A percentile compares a stretch with the other conserved stretches of the same genome.
Conservation (phyloP, 768 basidiomycete genomes). For the Agaricus blazei region DNA sequence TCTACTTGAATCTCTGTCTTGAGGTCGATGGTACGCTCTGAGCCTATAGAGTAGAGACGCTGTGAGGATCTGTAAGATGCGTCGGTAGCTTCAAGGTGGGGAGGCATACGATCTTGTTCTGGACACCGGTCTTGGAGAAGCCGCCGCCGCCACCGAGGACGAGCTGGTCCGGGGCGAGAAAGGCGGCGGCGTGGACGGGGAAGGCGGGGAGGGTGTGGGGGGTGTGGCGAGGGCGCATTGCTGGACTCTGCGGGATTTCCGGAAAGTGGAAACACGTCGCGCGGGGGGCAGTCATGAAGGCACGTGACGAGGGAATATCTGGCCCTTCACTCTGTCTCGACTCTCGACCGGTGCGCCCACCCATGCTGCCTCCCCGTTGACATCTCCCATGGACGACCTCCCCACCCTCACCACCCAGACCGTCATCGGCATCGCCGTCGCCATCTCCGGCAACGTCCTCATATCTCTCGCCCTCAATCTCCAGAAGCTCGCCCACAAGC, state of each 20-base stretch:
- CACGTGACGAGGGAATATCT: not conserved
- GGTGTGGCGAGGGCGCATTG: constrained; percentile 79
- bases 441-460: constrained; percentile 80
- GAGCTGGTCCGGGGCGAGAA: constrained; percentile 64
- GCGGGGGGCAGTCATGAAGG: constrained; percentile 5
- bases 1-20: constrained; percentile 75
- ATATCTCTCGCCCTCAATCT: constrained; percentile 89
- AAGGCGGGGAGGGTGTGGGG: constrained; percentile 74
- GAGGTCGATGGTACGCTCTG: constrained; percentile 47
- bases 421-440: constrained; percentile 75
- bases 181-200: constrained; percentile 86
- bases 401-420: constrained; percentile 53
- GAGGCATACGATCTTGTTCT: constrained; percentile 82
- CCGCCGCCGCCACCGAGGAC: constrained; percentile 91
- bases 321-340: no score
- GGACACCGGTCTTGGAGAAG: constrained; percentile 79
- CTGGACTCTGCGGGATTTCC: not conserved
- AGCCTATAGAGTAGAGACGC: constrained; percentile 64
- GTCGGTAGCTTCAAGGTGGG: not conserved
- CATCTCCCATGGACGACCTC: constrained; percentile 29
- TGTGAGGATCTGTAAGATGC: constrained; percentile 21
- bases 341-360: not conserved
- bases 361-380: not conserved
- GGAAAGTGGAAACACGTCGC: not conserved
- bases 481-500: constrained; percentile 87